Evolutionary conservation across 225 moss, liverwort and hornwort species (phyloP).

Genomic region (Bryum argenteum): DNA sequence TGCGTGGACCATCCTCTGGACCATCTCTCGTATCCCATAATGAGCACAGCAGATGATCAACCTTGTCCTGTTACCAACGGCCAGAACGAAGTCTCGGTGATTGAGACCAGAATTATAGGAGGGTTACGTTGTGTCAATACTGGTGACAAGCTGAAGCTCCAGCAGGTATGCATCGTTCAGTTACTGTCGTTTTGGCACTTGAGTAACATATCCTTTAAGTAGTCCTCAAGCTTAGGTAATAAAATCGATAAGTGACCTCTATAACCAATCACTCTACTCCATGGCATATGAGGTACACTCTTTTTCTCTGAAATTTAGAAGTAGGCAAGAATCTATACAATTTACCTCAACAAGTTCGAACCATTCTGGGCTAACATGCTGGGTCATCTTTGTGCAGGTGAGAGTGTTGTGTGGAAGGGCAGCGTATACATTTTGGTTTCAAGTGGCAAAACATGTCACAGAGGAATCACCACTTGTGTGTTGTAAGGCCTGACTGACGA

Average conservation of each 20-base stretch:
- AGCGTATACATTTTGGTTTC: slow-evolving; percentile 59
- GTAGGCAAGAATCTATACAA: no score
- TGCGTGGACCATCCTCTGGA: slow-evolving; percentile 60
- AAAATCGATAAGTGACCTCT: no score
- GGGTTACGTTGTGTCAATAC: slow-evolving; percentile 51
- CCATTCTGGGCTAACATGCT: background rate
- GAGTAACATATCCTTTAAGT: no score
- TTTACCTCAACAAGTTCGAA: no score
- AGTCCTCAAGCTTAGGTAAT: no score
- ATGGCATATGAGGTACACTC: no score
- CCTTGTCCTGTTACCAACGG: slow-evolving; percentile 54
- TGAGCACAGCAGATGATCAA: slow-evolving; percentile 61
- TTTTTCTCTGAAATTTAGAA: no score
- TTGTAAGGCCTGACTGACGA: slow-evolving; percentile 49
- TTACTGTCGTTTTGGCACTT: no score
- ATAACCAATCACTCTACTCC: no score
- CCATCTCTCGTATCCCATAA: slow-evolving; percentile 58
- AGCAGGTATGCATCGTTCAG: slow-evolving; percentile 37
- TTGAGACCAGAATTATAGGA: slow-evolving; percentile 64
- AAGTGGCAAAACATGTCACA: slow-evolving; percentile 44
- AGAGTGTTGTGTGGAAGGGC: slow-evolving; percentile 60
- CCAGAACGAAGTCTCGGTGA: slow-evolving; percentile 53
- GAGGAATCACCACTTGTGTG: slow-evolving; percentile 39
- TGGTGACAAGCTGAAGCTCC: slow-evolving; percentile 49
- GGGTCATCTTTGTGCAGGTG: slow-evolving; percentile 40